phyloP scores from a whole-genome alignment of 2,329 filamentous ascomycete species.

The Aspergillus ochraceus region DNA sequence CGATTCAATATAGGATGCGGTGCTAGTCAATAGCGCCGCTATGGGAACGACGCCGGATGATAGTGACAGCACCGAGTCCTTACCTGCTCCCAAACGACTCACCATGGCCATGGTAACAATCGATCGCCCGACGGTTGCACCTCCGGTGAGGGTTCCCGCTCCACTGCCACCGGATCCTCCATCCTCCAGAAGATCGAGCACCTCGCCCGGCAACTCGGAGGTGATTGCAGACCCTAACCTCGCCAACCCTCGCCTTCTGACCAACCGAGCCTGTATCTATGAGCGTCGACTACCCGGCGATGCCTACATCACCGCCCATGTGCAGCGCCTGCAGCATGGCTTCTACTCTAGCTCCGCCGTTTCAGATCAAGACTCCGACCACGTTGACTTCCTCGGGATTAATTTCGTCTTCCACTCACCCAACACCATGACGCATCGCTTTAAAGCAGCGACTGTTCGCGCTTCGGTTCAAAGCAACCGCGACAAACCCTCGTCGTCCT shows the following conservation, averaged over 20 bases:
- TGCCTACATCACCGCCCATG: slow-evolving; percentile 51
- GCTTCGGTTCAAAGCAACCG: slow-evolving; percentile 29
- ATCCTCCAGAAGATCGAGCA: slow-evolving; percentile 2
- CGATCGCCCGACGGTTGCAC: background rate
- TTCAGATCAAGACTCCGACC: slow-evolving; percentile 42
- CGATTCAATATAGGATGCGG: background rate
- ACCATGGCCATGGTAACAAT: slow-evolving; percentile 14
- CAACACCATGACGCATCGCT: slow-evolving; percentile 44
- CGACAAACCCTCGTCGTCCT: background rate
- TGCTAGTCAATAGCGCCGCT: background rate
- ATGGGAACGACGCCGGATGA: slow-evolving; percentile 8
- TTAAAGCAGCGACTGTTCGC: slow-evolving; percentile 49
- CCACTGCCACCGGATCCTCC: background rate
- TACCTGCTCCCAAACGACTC: background rate
- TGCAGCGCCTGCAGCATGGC: slow-evolving; percentile 52
- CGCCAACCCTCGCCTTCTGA: slow-evolving; percentile 35
- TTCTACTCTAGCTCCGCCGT: slow-evolving; percentile 45
- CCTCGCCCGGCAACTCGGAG: background rate
- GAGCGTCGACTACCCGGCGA: slow-evolving; percentile 50
- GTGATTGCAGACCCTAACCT: slow-evolving; percentile 34
- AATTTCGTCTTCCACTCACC: slow-evolving; percentile 53
- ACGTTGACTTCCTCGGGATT: slow-evolving; percentile 51
- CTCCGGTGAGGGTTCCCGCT: background rate
- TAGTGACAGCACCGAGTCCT: background rate
- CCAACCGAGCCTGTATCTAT: slow-evolving; percentile 49